Evolutionary conservation across 2,329 filamentous ascomycete genomes (phyloP), one percentile per base, ranked within the genome.

Genomic region (Aspergillus jensenii): DNA sequence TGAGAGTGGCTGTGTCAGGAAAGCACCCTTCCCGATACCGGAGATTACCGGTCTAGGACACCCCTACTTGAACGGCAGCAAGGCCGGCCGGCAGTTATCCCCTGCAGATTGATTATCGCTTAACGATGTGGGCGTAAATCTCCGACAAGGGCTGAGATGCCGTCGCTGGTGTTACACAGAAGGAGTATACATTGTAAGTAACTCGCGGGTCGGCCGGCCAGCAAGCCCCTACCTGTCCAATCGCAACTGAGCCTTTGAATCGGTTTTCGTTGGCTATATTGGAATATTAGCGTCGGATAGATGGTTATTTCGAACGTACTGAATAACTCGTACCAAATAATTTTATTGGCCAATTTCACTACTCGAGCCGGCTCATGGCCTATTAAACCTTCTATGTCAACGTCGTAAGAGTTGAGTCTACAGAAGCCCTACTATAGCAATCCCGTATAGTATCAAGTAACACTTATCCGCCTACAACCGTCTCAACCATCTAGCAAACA

Each of bases 1-100:
- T 35, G 17, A 43, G 14, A n/a, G 39, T 31, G 33, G 23, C 35
- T 43, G 56, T 57, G 56, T 56, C 55, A 55, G 40, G 35, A 7
- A 35, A 35, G 14, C 33, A 4, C 33, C 33, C 14, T 37, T 37
- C 12, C 15, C 14, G 3, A n/a, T 37, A n/a, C 35, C 35, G 35
- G 14, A 4, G 9, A 12, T 37, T 14, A 4, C 35, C 35, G 35
- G 15, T 7, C 35, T 35, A 0, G 35, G 14, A 37, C 35, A 37
- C 14, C 35, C 35, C 35, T 37, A n/a, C 35, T n/a, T 37, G 35
- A 37, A 37, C 35, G 35, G 15, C 35, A 37, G 35, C 35, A 37
- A n/a, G 35, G 35, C 35, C 6, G 33, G 33, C 33, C 14, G 33
- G 35, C 35, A 14, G 35, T 37, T n/a, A 37, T 37, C 35, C 35